Percentiles rank a stretch among this genome's conserved stretches.
These are phyloP conservation scores for Allium fistulosum DNA, from an alignment of 106 monocot genomes.

Conservation along the genomic window DNA sequence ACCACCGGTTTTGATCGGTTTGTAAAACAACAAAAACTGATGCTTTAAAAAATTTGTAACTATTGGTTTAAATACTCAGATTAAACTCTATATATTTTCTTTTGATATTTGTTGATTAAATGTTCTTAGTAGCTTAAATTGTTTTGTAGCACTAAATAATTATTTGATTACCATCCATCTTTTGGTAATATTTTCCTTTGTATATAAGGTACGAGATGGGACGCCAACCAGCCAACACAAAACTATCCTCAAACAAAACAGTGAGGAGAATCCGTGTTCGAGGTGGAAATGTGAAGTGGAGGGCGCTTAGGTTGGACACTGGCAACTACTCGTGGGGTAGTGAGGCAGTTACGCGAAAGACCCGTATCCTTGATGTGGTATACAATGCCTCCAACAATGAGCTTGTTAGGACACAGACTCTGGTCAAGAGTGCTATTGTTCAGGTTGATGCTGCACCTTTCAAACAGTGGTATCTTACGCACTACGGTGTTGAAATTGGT, in stretches of 20 bases:
- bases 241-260: slow-evolving; percentile 88
- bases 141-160: too few species aligned
- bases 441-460: slow-evolving; percentile 92
- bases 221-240: slow-evolving; percentile 72
- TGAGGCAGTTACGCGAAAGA: slow-evolving; percentile 78
- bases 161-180: too few species aligned
- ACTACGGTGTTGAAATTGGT: slow-evolving; percentile 83
- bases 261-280: slow-evolving; percentile 73
- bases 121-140: too few species aligned
- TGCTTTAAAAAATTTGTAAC: too few species aligned
- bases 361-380: slow-evolving; percentile 77
- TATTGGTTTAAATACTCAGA: too few species aligned
- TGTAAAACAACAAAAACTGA: too few species aligned
- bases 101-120: too few species aligned
- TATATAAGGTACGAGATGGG: slow-evolving; percentile 36
- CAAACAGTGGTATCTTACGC: slow-evolving; percentile 89
- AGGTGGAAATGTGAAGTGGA: slow-evolving; percentile 90
- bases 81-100: too few species aligned
- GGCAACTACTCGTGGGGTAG: slow-evolving; percentile 92
- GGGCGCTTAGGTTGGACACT: slow-evolving; percentile 74
- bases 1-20: too few species aligned
- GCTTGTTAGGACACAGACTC: slow-evolving; percentile 79
- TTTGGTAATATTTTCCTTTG: too few species aligned
- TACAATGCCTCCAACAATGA: slow-evolving; percentile 95
- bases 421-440: slow-evolving; percentile 82